Conservation (phyloP, 495 filamentous ascomycete species). For the Hypoxylon rickii region DNA sequence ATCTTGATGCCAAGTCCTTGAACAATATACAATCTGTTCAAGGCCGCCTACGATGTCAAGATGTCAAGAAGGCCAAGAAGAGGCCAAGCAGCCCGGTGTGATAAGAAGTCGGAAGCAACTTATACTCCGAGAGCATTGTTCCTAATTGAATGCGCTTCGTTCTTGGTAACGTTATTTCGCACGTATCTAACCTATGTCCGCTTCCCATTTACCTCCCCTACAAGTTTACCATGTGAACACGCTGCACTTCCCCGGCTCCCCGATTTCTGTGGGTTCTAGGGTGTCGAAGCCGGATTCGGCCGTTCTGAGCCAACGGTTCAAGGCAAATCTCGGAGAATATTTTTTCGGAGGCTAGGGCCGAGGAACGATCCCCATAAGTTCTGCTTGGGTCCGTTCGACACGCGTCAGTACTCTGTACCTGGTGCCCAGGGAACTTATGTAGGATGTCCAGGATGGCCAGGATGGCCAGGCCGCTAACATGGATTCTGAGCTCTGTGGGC, state of each 20-base stretch:
- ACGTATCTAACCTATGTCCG: conserved; percentile 6
- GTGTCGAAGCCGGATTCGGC: conserved; percentile 29
- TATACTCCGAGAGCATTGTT: conserved; percentile 6
- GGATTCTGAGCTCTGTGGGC: conserved; percentile 11
- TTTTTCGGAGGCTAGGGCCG: conserved; percentile 35
- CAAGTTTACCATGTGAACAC: not conserved
- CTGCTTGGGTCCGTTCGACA: conserved; percentile 11
- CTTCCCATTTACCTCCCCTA: conserved; percentile 11
- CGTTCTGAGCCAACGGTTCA: conserved; percentile 12
- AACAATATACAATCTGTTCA: conserved; percentile 27
- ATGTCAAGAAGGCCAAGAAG: conserved; percentile 6
- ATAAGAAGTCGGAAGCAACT: conserved; percentile 8
- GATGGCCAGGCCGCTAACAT: conserved; percentile 21
- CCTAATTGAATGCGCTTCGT: not conserved
- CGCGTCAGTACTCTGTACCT: conserved; percentile 16
- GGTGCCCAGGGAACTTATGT: conserved; percentile 4
- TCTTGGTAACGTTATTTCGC: not conserved
- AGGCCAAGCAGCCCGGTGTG: conserved; percentile 19
- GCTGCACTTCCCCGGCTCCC: conserved; percentile 22
- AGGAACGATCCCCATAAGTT: conserved; percentile 26
- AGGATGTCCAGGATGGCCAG: conserved; percentile 11
- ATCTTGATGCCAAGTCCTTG: conserved; percentile 35
- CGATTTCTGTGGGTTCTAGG: conserved; percentile 9
- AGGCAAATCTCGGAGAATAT: conserved; percentile 35
- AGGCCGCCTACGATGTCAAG: conserved; percentile 20